Evolutionary conservation across 1,284 basidiomycete genomes (phyloP).

Genomic region (Anthracocystis walkeri): DNA sequence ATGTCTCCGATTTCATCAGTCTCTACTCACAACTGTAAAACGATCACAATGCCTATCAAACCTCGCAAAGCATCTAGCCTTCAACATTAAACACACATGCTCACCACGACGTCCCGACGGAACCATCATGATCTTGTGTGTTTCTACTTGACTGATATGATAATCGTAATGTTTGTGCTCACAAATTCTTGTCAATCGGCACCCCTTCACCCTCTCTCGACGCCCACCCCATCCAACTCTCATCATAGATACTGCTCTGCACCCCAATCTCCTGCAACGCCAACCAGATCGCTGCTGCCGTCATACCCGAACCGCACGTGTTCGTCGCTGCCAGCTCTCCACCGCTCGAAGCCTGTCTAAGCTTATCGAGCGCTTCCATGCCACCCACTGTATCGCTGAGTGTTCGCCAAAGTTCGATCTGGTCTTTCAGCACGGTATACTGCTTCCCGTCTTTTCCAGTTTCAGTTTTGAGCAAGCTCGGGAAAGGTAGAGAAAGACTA

Average conservation of each 20-base stretch:
- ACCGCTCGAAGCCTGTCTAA: constrained; percentile 61
- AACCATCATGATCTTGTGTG: no score
- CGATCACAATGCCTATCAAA: no score
- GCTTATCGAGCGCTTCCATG: constrained; percentile 60
- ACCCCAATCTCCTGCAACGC: constrained; percentile 80
- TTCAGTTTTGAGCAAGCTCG: constrained; percentile 75
- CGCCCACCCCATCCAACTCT: constrained; percentile 70
- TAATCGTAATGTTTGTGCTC: neutral
- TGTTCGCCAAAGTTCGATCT: constrained; percentile 65
- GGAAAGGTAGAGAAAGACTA: constrained; percentile 87
- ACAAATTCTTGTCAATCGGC: constrained; percentile 45
- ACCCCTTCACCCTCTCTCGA: constrained; percentile 43
- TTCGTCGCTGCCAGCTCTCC: constrained; percentile 53
- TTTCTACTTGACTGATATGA: neutral
- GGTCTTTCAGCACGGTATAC: constrained; percentile 64
- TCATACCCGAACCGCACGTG: constrained; percentile 81
- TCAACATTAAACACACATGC: no score
- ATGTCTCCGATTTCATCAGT: no score
- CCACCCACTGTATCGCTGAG: constrained; percentile 78
- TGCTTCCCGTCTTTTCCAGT: constrained; percentile 68
- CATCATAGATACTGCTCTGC: constrained; percentile 80
- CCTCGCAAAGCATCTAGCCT: no score
- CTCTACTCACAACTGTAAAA: no score
- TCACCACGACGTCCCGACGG: no score
- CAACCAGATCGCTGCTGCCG: constrained; percentile 90